A percentile compares a stretch with the other conserved stretches of the same genome.
Conservation (phyloP, 163 green algal genomes). For the Chlorella variabilis region DNA sequence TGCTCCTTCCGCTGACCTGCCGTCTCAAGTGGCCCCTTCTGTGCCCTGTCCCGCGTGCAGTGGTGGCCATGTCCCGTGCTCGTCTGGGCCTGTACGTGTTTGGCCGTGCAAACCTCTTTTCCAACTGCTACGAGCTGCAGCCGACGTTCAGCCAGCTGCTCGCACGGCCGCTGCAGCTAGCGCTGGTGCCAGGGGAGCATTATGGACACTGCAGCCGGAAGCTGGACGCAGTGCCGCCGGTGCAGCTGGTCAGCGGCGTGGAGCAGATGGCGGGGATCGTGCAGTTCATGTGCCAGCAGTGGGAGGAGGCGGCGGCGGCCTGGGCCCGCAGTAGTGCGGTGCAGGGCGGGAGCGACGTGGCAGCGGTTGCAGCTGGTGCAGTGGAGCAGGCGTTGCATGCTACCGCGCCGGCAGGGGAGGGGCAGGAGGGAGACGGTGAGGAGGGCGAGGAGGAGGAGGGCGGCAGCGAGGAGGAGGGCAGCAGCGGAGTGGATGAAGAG, state of each 20-base stretch:
- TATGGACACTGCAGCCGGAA: constrained; percentile 24
- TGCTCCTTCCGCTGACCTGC: too few species aligned
- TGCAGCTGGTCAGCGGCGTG: constrained; percentile 52
- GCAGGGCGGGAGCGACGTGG: background rate
- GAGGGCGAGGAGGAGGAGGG: constrained; percentile 4
- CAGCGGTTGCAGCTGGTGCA: background rate
- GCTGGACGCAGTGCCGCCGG: constrained; percentile 8
- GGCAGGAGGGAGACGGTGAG: background rate
- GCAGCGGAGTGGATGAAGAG: background rate
- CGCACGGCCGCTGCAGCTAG: constrained; percentile 64
- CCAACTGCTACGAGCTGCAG: constrained; percentile 94
- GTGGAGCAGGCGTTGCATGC: constrained; percentile 17
- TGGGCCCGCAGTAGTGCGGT: background rate
- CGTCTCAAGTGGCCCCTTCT: background rate
- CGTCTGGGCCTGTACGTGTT: constrained; percentile 97
- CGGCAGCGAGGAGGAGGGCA: background rate
- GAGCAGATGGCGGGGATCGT: constrained; percentile 70
- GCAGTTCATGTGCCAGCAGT: constrained; percentile 46
- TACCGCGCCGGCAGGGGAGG: constrained; percentile 3
- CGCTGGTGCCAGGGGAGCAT: constrained; percentile 27
- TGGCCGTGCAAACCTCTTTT: constrained; percentile 85
- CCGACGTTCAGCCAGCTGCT: constrained; percentile 88
- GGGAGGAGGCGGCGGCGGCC: constrained; percentile 33
- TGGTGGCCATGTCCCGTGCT: constrained; percentile 95
- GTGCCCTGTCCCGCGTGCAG: too few species aligned